Evolutionary conservation across 2,329 filamentous ascomycete species (phyloP), one percentile per base, ranked within the genome.

Genomic region (Microsporum ferrugineum): DNA sequence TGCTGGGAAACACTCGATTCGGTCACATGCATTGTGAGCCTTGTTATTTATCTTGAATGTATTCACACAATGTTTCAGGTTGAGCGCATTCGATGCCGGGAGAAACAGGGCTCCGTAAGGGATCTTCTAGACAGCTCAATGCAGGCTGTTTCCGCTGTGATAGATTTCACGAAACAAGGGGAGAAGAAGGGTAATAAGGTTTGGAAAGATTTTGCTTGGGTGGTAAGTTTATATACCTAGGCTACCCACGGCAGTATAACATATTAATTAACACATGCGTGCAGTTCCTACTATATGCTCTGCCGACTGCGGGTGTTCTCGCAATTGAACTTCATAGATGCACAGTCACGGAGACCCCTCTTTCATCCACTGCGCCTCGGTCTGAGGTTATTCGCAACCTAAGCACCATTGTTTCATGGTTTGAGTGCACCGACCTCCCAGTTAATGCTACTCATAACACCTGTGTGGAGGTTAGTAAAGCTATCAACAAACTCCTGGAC

Each of bases 351-450:
- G 63, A 62, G 8, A 60, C 53, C 23, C 63, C 64, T 31, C 60
- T 67, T 5, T 59, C 66, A 43, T 65, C 62, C 5, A 61, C 65
- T 12, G 59, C 63, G 27, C 64, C 67, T 17, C 65, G 67, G 17
- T 65, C 67, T 3, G 63, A 66, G 53, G 64, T 69, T 4, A 68
- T 69, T 60, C 67, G 67, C 27, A 63, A 66, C 41, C 63, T 69
- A 6, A 66, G 63, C 56, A 57, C 62, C 45, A 60, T 69, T 23
- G 63, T 65, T 29, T 65, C 66, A 29, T 68, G 67, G 63, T 64
- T 68, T 34, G 61, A 67, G 58, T 62, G 49, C 23, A 31, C 60
- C 5, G 58, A 59, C 12, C 47, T 61, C 10, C 41, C 62, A 14
- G 49, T 59, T 12, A 61, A 38, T 1, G 34, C 49, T 5, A 65